Evolutionary conservation across 2,329 filamentous ascomycete genomes (phyloP).

Genomic region (Aschersonia sp.): DNA sequence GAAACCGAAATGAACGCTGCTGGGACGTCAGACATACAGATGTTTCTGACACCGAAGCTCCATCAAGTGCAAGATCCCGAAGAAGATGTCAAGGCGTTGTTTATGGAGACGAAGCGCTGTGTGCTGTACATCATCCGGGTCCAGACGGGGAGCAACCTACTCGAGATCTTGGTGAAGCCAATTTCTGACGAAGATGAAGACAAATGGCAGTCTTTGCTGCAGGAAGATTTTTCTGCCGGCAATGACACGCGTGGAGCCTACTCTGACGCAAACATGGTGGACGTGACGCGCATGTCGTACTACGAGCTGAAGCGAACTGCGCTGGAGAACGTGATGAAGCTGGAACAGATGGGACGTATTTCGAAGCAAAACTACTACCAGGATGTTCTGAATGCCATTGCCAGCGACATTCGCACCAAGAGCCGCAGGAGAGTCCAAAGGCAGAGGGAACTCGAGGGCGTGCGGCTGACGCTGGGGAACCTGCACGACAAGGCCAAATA

Average conservation of each 20-base stretch:
- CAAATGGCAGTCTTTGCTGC: conserved; percentile 69
- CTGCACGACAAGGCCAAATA: conserved; percentile 79
- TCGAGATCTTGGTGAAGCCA: conserved; percentile 88
- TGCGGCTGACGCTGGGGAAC: conserved; percentile 59
- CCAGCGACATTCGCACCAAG: conserved; percentile 92
- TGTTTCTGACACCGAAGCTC: conserved; percentile 79
- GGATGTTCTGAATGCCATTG: conserved; percentile 94
- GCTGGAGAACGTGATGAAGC: conserved; percentile 80
- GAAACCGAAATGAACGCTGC: conserved; percentile 84
- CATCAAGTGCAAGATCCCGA: conserved; percentile 88
- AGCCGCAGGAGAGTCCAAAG: conserved; percentile 84
- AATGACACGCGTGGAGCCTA: conserved; percentile 69
- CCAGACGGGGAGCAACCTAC: conserved; percentile 79
- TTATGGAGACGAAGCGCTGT: conserved; percentile 97
- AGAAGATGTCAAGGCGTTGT: conserved; percentile 77
- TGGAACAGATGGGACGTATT: conserved; percentile 80
- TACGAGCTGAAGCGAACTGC: conserved; percentile 84
- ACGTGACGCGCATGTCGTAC: conserved; percentile 82
- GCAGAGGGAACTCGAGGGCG: conserved; percentile 77
- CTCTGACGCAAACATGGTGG: conserved; percentile 74
- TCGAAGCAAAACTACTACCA: conserved; percentile 88
- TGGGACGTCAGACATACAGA: conserved; percentile 75
- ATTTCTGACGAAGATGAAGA: conserved; percentile 77
- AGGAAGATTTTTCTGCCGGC: conserved; percentile 60
- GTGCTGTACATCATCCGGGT: conserved; percentile 96